A percentile compares a stretch with the other conserved stretches of the same genome.
Evolutionary conservation across 352 stramenopile species (phyloP).

Genomic region (Phytophthora vignae): DNA sequence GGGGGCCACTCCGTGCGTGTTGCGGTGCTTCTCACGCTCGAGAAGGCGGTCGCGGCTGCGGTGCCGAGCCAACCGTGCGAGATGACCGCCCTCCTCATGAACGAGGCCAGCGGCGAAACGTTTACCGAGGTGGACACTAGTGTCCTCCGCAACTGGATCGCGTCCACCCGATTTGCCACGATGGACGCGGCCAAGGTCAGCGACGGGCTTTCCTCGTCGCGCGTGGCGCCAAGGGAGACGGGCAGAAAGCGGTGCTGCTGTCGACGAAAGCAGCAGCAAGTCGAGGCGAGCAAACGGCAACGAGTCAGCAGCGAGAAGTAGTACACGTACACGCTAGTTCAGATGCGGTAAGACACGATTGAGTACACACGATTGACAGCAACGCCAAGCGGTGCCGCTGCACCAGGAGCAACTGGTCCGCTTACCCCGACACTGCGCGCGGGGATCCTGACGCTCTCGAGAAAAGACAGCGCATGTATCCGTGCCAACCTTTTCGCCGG

Average conservation of each 20-base stretch:
- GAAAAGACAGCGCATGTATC: conserved; percentile 21
- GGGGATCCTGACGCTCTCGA: conserved; percentile 12
- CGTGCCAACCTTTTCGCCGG: conserved; percentile 18
- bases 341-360: conserved; percentile 8
- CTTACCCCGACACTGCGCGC: conserved; percentile 6
- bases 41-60: conserved; percentile 37
- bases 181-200: conserved; percentile 27
- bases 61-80: conserved; percentile 36
- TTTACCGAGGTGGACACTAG: conserved; percentile 22
- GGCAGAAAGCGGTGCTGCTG: conserved; percentile 25
- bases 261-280: conserved; percentile 10
- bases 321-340: background rate
- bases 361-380: conserved; percentile 1
- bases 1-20: conserved; percentile 50
- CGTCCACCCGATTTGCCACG: conserved; percentile 30
- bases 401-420: background rate
- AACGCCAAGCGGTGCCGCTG: background rate
- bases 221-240: conserved; percentile 19
- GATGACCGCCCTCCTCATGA: conserved; percentile 44
- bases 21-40: conserved; percentile 56
- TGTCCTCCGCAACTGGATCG: conserved; percentile 9
- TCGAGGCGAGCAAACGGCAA: conserved; percentile 22
- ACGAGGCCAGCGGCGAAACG: conserved; percentile 34
- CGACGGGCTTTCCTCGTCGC: conserved; percentile 26
- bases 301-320: conserved; percentile 19